A percentile compares a stretch with the other conserved stretches of the same genome.
Evolutionary conservation across 1,284 basidiomycete genomes (phyloP).

Genomic region (Tilletia walkeri): DNA sequence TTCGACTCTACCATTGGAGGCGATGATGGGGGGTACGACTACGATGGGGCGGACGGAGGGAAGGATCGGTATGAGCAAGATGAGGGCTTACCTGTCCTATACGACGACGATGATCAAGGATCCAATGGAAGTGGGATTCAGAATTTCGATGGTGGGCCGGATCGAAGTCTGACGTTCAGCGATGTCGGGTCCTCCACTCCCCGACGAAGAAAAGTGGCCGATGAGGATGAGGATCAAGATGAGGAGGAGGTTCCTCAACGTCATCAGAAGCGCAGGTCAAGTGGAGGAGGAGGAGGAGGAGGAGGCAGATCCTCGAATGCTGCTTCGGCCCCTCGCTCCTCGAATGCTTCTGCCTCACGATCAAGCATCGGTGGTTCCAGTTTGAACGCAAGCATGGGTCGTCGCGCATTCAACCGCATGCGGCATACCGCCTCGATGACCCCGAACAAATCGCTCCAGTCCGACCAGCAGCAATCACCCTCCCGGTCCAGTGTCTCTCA

Average conservation of each 20-base stretch:
- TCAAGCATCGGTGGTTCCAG: background rate
- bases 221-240: no score
- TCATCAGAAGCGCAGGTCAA: no score
- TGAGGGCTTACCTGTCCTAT: background rate
- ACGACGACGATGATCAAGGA: background rate
- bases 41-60: background rate
- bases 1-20: background rate
- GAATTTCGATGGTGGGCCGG: no score
- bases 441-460: background rate
- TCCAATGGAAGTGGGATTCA: no score
- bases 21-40: background rate
- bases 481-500: background rate
- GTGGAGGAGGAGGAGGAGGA: no score
- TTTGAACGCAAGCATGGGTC: background rate
- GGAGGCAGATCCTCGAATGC: no score
- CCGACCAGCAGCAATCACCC: background rate
- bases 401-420: constrained; percentile 2
- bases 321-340: background rate
- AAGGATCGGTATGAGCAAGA: background rate
- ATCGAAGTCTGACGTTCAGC: no score
- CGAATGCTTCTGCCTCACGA: background rate
- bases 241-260: no score
- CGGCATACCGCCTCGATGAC: background rate
- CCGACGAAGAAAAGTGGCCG: no score
- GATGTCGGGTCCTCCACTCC: no score